Conservation (phyloP, 345 rosid genomes). For the Carallia brachiata region DNA sequence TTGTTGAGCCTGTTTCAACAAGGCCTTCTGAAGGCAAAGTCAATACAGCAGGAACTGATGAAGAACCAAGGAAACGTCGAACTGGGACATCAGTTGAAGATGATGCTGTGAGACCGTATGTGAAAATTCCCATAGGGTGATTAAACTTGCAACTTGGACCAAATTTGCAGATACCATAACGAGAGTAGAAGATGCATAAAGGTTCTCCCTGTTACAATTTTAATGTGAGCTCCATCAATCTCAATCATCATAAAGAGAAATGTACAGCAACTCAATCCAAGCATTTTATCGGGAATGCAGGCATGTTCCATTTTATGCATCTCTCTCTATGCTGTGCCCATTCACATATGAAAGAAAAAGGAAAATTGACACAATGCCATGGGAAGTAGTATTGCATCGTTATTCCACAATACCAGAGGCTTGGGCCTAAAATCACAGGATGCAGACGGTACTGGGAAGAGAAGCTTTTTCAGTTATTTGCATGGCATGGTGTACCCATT, state of each 20-base stretch:
- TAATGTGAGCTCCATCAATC: slow-evolving; percentile 19
- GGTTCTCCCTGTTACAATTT: slow-evolving; percentile 75
- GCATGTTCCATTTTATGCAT: neutral
- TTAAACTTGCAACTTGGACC: slow-evolving; percentile 99
- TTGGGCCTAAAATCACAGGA: neutral
- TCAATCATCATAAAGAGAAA: neutral
- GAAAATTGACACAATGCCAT: neutral
- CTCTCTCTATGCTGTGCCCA: neutral
- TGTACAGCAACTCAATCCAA: neutral
- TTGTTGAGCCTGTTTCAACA: slow-evolving; percentile 57
- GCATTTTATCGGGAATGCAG: neutral
- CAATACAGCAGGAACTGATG: slow-evolving; percentile 57
- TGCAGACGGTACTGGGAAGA: neutral
- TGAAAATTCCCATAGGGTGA: slow-evolving; percentile 88
- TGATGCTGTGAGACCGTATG: slow-evolving; percentile 55
- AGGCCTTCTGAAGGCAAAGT: slow-evolving; percentile 61
- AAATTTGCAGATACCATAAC: slow-evolving; percentile 97
- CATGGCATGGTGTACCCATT: neutral
- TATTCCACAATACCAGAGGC: neutral
- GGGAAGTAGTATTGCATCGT: too few species aligned
- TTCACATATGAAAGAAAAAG: too few species aligned
- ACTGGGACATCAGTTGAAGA: slow-evolving; percentile 53
- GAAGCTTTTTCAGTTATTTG: neutral
- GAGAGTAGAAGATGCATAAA: slow-evolving; percentile 84
- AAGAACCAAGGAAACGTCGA: slow-evolving; percentile 47